Base-by-base conservation (phyloP, 768 basidiomycete genomes). In the Agrocybe praecox region DNA sequence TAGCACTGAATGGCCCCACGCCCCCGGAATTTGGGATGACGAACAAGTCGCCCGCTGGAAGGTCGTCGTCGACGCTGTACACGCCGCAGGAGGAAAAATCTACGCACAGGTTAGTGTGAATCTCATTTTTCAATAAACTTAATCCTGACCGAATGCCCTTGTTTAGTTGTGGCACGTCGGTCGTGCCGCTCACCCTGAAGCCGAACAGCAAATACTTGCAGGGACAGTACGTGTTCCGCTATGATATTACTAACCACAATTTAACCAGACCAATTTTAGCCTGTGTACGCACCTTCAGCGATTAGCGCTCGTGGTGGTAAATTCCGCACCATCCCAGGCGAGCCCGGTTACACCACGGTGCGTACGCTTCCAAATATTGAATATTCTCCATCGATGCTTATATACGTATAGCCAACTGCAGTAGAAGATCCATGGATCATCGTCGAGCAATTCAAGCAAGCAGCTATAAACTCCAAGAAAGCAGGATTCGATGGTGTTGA, bases 391-490 rank as follows among this genome's bases (percentile, higher is more conserved):
- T 6, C 8, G 22, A 49, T 9, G 10, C 14, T 22, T 1, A 18
- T 7, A 6, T 0, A 21, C 15, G 2, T 45, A 1, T 24, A 49
- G 73, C 77, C 76, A 8, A 75, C 71, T 15, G 72, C 69, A 1
- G 61, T 77, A 19, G 69, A 73, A 2, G 79, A 82, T 55, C 80
- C 81, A 18, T 62, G 65, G 43, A 61, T 61, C 7, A 58, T 78
- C 55, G 66, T 81, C 34, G 63, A 69, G 11, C 63, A 67, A 34
- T 82, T 69, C 68, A 76, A 71, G 52, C 58, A 73, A 45, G 78
- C 80, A 1, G 81, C 80, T 1, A 49, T 71, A 21, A 77, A 78
- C 32, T 80, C 81, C 2, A 78, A 78, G 49, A 72, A 72, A 49
- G 79, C 80, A 19, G 83, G 82, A 4, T n/a, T n/a, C n/a, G n/a